These are phyloP conservation scores for Fraxinus pennsylvanica DNA, from an alignment of 257 asterid genomes.

Conservation along the genomic window DNA sequence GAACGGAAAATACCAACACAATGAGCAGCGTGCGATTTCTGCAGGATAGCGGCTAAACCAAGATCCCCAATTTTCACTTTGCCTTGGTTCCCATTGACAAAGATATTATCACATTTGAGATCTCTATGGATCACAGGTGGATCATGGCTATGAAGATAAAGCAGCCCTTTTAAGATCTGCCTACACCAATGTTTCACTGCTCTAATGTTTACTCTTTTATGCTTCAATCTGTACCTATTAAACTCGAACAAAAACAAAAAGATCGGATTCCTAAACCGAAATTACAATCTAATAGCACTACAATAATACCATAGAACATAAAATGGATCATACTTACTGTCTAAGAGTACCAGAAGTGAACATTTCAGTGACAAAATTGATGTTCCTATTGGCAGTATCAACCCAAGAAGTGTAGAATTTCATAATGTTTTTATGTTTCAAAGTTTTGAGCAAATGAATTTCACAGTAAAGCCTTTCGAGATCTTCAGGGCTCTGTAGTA, in stretches of 20 bases:
- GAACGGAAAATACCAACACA: constrained; percentile 3
- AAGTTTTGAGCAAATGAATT: constrained; percentile 45
- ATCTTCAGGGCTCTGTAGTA: constrained; percentile 43
- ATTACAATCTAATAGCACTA: not conserved
- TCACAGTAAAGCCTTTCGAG: constrained; percentile 38
- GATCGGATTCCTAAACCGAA: not conserved
- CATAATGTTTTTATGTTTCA: constrained; percentile 38
- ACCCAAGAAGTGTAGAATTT: constrained; percentile 44
- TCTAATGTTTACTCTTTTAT: constrained; percentile 41
- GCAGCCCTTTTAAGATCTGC: constrained; percentile 44
- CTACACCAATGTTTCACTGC: constrained; percentile 52
- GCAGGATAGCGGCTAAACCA: constrained; percentile 44
- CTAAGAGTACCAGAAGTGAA: constrained; percentile 47
- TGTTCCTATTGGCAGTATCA: constrained; percentile 32
- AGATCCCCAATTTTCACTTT: constrained; percentile 54
- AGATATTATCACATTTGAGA: constrained; percentile 49
- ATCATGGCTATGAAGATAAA: constrained; percentile 50
- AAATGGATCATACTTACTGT: constrained; percentile 27
- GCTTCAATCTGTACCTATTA: constrained; percentile 36
- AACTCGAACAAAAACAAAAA: not conserved
- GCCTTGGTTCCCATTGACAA: constrained; percentile 50
- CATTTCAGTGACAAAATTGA: constrained; percentile 51
- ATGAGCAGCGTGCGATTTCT: constrained; percentile 48
- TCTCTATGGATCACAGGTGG: constrained; percentile 56
- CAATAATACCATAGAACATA: not conserved